A percentile compares a stretch with the other conserved stretches of the same genome.
phyloP scores from a whole-genome alignment of 768 basidiomycete genomes.

The Tulasnella calospora region DNA sequence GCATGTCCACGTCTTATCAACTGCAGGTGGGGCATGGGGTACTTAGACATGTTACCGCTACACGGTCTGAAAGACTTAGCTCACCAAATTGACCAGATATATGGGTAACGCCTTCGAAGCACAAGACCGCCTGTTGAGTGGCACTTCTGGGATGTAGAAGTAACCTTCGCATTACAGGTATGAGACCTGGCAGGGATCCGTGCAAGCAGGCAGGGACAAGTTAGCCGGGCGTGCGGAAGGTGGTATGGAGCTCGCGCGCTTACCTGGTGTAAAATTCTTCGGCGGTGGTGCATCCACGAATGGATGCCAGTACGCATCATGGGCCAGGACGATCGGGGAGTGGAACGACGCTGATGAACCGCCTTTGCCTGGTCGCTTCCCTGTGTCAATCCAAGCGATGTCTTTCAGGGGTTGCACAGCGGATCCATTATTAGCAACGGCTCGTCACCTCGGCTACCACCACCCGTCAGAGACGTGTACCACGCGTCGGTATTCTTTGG shows the following conservation, averaged over 20 bases:
- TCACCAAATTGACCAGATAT: conserved; percentile 51
- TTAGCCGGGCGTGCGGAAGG: background rate
- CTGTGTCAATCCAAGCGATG: background rate
- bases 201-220: background rate
- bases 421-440: background rate
- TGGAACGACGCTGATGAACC: background rate
- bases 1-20: conserved; percentile 47
- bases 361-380: background rate
- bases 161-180: conserved; percentile 56
- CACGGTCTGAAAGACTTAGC: background rate
- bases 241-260: conserved; percentile 2
- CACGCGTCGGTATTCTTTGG: background rate
- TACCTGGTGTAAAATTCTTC: conserved; percentile 61
- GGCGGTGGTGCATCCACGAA: conserved; percentile 45
- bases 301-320: conserved; percentile 64
- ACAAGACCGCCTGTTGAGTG: conserved; percentile 57
- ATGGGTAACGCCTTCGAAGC: conserved; percentile 58
- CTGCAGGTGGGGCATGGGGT: conserved; percentile 3
- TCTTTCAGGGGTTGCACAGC: conserved; percentile 3
- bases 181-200: conserved; percentile 46
- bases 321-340: background rate
- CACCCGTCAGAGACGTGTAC: background rate
- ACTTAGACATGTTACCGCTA: background rate
- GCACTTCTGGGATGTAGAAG: conserved; percentile 49
- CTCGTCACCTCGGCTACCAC: background rate